These are phyloP conservation scores for Scutellospora calospora DNA, from an alignment of 371 early-diverging fungal species.

Conservation along the genomic window DNA sequence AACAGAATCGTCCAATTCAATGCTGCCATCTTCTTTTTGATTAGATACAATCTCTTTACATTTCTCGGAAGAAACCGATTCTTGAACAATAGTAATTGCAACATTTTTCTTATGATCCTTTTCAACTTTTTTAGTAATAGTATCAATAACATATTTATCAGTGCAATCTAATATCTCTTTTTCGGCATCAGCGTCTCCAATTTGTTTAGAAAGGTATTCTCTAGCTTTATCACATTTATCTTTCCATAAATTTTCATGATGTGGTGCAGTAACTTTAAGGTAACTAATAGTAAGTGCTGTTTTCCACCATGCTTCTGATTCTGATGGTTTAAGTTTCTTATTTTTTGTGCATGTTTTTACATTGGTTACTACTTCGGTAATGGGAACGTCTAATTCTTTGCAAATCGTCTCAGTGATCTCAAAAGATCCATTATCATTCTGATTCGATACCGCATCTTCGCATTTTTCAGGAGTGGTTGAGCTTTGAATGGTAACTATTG, in stretches of 20 bases:
- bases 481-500: neutral
- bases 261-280: neutral
- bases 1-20: neutral
- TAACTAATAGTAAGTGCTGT: slow-evolving; percentile 20
- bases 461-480: neutral
- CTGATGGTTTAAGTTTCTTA: neutral
- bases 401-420: neutral
- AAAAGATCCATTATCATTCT: slow-evolving; percentile 24
- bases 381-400: neutral
- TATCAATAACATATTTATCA: neutral
- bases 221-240: neutral
- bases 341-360: neutral
- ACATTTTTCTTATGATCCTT: neutral
- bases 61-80: neutral
- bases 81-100: neutral
- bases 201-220: slow-evolving; percentile 12
- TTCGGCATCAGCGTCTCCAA: neutral
- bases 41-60: neutral
- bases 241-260: neutral
- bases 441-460: neutral
- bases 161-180: slow-evolving; percentile 1
- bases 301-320: neutral
- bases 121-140: slow-evolving; percentile 4
- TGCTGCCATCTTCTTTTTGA: neutral
- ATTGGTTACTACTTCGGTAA: neutral